Evolutionary conservation across 805 yeast genomes (phyloP), one percentile per base, ranked within the genome.

Genomic region (Candida gorgasii): DNA sequence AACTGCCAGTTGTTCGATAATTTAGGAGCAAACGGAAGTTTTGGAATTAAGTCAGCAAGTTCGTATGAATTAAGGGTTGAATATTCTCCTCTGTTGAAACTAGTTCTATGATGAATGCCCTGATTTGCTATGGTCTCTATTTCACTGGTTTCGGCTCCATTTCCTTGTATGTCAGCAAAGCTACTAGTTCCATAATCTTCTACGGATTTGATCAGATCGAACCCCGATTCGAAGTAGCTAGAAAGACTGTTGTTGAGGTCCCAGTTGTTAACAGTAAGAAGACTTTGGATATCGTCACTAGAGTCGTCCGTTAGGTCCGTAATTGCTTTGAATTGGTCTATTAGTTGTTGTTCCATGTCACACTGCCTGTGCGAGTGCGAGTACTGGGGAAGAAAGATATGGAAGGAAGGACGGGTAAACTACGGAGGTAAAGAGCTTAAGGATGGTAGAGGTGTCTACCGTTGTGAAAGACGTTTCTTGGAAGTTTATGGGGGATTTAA

Each of bases 211-310:
- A 34, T 34, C 37, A 34, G 37, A 12, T 34, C 35, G 35, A 40
- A 34, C 6, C 43, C 43, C 3, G 43, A 17, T 14, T 40, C 43
- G 13, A 40, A 40, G 19, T 34, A 40, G 7, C 79, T 70, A 3
- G 83, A 74, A 23, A 82, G 60, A 1, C 89, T 79, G 32, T 73
- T 66, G 51, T 83, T 86, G 38, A 84, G 54, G 52, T 82, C 74
- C 82, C 82, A 81, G 37, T 79, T 73, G 50, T 79, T 73, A 36
- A 75, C 70, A 23, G 69, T 59, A 39, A 84, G 56, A 18, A 82
- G 57, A 39, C 66, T 59, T 3, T 73, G 58, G 2, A 82, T 73
- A 33, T 74, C 68, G 0, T 65, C 72, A 7, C 29, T 13, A 4
- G 37, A 34, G 5, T 73, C 77, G 8, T 72, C 72, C 2, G 49